Percentiles rank a stretch among this genome's conserved stretches.
These are phyloP conservation scores for Eutrema japonicum DNA, from an alignment of 345 rosid genomes.

Conservation along the genomic window DNA sequence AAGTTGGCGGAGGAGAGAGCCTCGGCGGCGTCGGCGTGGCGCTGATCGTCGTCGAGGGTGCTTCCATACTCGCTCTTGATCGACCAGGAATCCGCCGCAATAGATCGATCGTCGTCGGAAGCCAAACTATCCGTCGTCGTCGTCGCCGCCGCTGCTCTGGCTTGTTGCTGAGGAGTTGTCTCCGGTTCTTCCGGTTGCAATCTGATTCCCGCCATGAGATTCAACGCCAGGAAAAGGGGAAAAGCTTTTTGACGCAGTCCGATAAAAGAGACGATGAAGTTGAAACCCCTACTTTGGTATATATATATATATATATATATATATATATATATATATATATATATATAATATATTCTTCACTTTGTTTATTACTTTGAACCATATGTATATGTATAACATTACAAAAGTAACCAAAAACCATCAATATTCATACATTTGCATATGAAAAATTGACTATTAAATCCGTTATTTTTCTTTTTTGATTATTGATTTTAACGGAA, in stretches of 20 bases:
- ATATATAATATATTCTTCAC: neutral
- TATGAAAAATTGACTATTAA: too few species aligned
- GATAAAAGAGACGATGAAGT: slow-evolving; percentile 17
- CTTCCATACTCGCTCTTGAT: slow-evolving; percentile 98
- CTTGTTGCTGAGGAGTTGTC: slow-evolving; percentile 49
- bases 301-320: neutral
- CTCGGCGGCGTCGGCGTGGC: slow-evolving; percentile 94
- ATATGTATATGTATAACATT: neutral
- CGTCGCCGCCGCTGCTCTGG: slow-evolving; percentile 33
- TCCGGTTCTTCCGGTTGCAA: slow-evolving; percentile 68
- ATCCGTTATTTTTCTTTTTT: too few species aligned
- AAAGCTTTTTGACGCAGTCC: slow-evolving; percentile 27
- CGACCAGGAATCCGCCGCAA: slow-evolving; percentile 99
- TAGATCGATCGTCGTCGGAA: slow-evolving; percentile 97
- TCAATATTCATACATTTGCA: too few species aligned
- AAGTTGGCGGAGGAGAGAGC: slow-evolving; percentile 77
- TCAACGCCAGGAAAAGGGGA: slow-evolving; percentile 32
- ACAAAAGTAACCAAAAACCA: too few species aligned
- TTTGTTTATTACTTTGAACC: neutral
- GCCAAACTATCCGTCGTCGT: slow-evolving; percentile 63
- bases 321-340: neutral
- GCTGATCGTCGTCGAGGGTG: slow-evolving; percentile 98
- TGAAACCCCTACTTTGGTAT: slow-evolving; percentile 18
- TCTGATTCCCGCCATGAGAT: slow-evolving; percentile 66
- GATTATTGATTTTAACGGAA: too few species aligned